Conservation (phyloP, 1,284 basidiomycete species). For the Ceratobasidium theobromae region DNA sequence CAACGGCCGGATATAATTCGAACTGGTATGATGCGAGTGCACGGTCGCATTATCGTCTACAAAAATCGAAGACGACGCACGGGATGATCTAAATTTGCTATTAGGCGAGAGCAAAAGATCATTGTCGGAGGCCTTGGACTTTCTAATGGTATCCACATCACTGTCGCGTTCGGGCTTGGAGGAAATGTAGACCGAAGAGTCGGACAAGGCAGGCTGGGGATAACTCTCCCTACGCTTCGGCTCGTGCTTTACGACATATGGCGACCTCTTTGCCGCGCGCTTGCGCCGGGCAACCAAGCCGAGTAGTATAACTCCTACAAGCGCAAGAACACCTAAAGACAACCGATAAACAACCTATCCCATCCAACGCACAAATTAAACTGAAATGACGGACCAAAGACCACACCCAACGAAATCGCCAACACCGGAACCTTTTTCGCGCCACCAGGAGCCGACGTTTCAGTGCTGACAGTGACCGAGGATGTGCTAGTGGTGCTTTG, state of each 20-base stretch:
- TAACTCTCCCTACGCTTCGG: slow-evolving; percentile 7
- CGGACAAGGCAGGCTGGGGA: not conserved
- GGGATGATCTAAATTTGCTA: not conserved
- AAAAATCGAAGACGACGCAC: slow-evolving; percentile 28
- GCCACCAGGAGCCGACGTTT: not conserved
- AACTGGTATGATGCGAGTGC: not conserved
- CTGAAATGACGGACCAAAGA: not conserved
- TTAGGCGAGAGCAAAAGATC: not conserved
- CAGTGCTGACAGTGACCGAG: not conserved
- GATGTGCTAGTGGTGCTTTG: too few relatives aligned
- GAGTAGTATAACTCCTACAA: not conserved
- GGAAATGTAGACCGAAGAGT: not conserved
- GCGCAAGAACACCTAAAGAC: not conserved
- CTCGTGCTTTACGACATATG: not conserved
- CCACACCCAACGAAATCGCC: not conserved
- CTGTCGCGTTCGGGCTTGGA: not conserved
- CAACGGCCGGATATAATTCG: slow-evolving; percentile 3
- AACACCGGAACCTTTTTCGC: not conserved
- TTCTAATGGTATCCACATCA: not conserved
- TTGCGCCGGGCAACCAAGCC: slow-evolving; percentile 4
- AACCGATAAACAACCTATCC: too few relatives aligned
- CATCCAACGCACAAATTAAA: too few relatives aligned
- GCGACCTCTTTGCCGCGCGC: not conserved
- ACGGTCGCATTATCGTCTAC: slow-evolving; percentile 7
- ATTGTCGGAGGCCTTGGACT: not conserved